These are phyloP conservation scores for Poa pratensis DNA, from an alignment of 176 grass and related monocot species.

Conservation along the genomic window DNA sequence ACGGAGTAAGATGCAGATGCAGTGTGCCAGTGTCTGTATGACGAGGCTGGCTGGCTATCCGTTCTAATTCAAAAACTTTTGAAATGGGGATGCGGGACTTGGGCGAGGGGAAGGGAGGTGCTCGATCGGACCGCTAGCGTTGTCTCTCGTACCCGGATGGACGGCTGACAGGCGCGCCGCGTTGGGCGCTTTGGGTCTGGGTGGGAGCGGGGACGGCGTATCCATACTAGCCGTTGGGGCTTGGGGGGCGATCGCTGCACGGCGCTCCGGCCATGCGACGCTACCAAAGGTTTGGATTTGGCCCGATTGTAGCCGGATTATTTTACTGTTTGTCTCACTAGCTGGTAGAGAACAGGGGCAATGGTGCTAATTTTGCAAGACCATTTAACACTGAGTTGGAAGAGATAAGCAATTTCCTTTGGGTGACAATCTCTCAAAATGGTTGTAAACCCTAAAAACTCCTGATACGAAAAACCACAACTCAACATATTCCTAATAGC, in stretches of 20 bases:
- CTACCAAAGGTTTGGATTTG: not conserved
- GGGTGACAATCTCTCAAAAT: too few species aligned
- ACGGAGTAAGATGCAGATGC: not conserved
- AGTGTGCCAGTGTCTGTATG: too few species aligned
- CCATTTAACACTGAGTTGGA: too few species aligned
- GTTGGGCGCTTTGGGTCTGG: not conserved
- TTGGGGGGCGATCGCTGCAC: conserved; percentile 18
- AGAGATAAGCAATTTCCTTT: too few species aligned
- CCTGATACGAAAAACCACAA: too few species aligned
- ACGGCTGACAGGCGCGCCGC: not conserved
- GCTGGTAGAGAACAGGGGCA: too few species aligned
- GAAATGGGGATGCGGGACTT: conserved; percentile 28
- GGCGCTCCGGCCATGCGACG: not conserved
- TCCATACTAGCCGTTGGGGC: conserved; percentile 40
- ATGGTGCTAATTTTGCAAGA: too few species aligned
- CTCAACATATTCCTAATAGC: too few species aligned
- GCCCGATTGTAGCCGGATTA: not conserved
- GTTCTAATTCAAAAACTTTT: conserved; percentile 52
- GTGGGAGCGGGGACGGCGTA: not conserved
- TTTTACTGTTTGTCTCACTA: too few species aligned
- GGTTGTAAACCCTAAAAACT: too few species aligned
- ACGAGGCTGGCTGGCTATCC: conserved; percentile 1
- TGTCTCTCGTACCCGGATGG: not conserved
- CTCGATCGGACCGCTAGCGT: not conserved
- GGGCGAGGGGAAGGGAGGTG: not conserved